Conservation (phyloP, 73 alveolate genomes). For the Paramecium octaurelia region DNA sequence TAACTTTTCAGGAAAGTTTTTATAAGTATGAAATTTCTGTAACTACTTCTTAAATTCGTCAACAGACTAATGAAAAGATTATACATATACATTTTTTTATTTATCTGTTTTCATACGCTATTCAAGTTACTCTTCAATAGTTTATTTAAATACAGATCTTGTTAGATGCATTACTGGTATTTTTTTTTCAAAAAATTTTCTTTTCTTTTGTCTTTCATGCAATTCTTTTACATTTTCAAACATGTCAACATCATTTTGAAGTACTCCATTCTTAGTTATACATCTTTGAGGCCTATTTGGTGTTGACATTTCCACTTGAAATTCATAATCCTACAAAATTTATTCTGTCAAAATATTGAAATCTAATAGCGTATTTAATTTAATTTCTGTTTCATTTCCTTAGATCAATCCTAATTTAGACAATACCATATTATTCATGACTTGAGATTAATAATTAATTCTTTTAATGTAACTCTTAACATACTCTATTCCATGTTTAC, state of each 20-base stretch:
- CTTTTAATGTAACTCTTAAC: background rate
- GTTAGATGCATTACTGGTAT: slow-evolving; percentile 35
- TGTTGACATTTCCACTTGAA: slow-evolving; percentile 8
- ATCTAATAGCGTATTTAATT: background rate
- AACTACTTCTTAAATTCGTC: background rate
- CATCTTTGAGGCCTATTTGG: background rate
- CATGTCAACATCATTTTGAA: background rate
- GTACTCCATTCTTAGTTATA: background rate
- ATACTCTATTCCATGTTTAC: slow-evolving; percentile 29
- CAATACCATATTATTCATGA: background rate
- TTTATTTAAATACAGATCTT: background rate
- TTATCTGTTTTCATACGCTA: background rate
- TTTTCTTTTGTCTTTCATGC: slow-evolving; percentile 29
- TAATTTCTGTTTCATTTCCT: slow-evolving; percentile 17
- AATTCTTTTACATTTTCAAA: background rate
- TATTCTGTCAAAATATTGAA: background rate
- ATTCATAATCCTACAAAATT: slow-evolving; percentile 13
- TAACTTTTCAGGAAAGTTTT: background rate
- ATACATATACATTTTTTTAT: background rate
- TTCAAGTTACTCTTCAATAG: slow-evolving; percentile 33
- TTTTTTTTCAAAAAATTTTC: slow-evolving; percentile 27
- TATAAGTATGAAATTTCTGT: background rate
- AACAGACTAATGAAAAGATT: background rate
- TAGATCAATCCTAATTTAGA: slow-evolving; percentile 11
- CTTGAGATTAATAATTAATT: background rate